Base-by-base conservation (phyloP, 441 rosid species). In the Gossypium davidsonii region DNA sequence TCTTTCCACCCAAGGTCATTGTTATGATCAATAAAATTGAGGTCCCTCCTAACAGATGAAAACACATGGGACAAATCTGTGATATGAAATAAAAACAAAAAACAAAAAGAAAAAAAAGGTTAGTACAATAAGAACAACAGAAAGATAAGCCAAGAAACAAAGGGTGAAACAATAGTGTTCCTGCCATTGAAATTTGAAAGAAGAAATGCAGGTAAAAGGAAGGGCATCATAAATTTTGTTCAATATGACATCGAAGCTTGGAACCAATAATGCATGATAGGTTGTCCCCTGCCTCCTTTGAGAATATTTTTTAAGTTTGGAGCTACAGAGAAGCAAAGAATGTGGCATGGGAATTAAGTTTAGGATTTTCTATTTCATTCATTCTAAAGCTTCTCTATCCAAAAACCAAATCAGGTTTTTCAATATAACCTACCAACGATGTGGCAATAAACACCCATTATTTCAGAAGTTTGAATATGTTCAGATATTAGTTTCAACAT, bases 1-100 rank as follows among this genome's bases (percentile, higher is more conserved):
- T 86, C 97, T 88, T 94, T 91, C 99, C 99, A 92, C 46, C 96
- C 91, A 70, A 94, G 94, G 76, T 90, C 94, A 80, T 97, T 80
- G 78, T 93, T 87, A 67, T 94, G 97, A 80, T 89, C 96, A 53
- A 94, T 83, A 83, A 91, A 94, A 88, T 86, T 94, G 75, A 92
- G 77, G 75, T 89, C 92, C 80, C 94, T 80, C 61, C 86, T 79
- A 28, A 88, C 77, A 10, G 90, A 84, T 67, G 97, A 88, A 77
- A 94, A 88, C 46, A 82, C 98, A 66, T 88, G 94, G 39, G 89
- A 83, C 73, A 92, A 78, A 67, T 92, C 97, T 91, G 92, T 73
- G 73, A 80, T 73, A 56, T 26, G 71, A 58, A 73, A 15, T 6
- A 15, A 52, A 15, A 52, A 18, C 7, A 21, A 14, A 72, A 37